Evolutionary conservation across 257 asterid species (phyloP).

Genomic region (Jacaranda mimosifolia): DNA sequence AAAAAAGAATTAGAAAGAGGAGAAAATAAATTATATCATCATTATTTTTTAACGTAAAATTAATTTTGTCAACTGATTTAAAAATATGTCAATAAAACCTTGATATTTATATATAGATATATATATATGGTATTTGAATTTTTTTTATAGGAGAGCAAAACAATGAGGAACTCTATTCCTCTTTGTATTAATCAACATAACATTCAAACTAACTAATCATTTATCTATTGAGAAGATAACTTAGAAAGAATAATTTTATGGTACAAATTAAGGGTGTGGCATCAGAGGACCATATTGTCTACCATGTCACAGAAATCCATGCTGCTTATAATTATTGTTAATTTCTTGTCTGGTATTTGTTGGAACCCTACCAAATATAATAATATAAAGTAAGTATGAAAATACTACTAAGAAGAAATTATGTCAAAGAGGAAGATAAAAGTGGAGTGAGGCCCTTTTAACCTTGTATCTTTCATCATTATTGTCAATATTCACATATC

Average conservation of each 20-base stretch:
- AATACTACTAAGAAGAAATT: not conserved
- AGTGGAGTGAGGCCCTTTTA: not conserved
- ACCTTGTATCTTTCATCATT: no score
- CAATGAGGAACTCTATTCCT: no score
- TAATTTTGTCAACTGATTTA: no score
- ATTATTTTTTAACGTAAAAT: no score
- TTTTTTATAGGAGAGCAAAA: no score
- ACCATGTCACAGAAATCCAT: conserved; percentile 22
- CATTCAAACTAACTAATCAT: not conserved
- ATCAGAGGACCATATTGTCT: conserved; percentile 27
- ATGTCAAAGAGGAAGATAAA: not conserved
- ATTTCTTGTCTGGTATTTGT: conserved; percentile 20
- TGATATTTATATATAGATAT: no score
- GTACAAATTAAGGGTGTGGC: not conserved
- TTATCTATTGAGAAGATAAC: not conserved
- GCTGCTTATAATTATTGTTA: conserved; percentile 23
- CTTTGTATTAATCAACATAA: no score
- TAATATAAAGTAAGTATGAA: not conserved
- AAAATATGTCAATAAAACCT: no score
- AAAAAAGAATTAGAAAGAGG: no score
- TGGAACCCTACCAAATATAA: conserved; percentile 13
- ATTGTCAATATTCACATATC: no score
- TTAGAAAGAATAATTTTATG: not conserved
- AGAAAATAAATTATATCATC: no score
- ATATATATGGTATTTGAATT: no score